Conservation (phyloP, 139 green algal genomes). For the Ettlia oleoabundans region DNA sequence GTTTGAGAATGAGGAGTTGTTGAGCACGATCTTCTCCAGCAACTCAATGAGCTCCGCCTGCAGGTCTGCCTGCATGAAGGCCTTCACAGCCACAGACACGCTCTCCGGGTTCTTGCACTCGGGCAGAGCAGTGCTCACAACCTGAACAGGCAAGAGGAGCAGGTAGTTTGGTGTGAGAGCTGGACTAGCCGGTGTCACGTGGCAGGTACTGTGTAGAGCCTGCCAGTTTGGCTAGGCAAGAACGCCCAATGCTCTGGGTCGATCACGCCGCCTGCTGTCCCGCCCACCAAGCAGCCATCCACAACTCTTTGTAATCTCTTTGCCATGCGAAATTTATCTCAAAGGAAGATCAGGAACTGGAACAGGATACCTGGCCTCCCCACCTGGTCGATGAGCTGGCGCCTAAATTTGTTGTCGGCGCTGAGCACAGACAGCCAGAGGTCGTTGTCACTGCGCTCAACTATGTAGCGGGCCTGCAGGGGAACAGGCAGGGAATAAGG, state of each 20-base stretch:
- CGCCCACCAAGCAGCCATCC: too few relatives aligned
- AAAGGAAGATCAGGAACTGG: too few relatives aligned
- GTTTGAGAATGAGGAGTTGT: constrained; percentile 96
- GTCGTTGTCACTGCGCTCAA: constrained; percentile 90
- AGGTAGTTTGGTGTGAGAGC: too few relatives aligned
- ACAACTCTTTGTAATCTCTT: too few relatives aligned
- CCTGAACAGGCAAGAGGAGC: constrained; percentile 53
- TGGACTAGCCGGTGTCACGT: too few relatives aligned
- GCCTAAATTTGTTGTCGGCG: constrained; percentile 82
- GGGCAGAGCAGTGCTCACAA: constrained; percentile 96
- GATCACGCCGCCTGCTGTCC: too few relatives aligned
- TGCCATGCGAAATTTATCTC: too few relatives aligned
- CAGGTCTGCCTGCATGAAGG: constrained; percentile 97
- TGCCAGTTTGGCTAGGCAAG: too few relatives aligned
- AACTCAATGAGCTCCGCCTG: constrained; percentile 98
- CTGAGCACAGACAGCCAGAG: constrained; percentile 96
- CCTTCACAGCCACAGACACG: constrained; percentile 96
- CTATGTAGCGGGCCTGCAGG: constrained; percentile 94
- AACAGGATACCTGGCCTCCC: not conserved
- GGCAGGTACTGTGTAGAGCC: too few relatives aligned
- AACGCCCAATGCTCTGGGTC: too few relatives aligned
- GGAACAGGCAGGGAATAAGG: not conserved
- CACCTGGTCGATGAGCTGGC: constrained; percentile 88
- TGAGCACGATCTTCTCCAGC: constrained; percentile 99
- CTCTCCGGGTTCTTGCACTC: constrained; percentile 98